These are phyloP conservation scores for Spergularia bocconei DNA, from an alignment of 148 eudicot genomes.

Conservation along the genomic window DNA sequence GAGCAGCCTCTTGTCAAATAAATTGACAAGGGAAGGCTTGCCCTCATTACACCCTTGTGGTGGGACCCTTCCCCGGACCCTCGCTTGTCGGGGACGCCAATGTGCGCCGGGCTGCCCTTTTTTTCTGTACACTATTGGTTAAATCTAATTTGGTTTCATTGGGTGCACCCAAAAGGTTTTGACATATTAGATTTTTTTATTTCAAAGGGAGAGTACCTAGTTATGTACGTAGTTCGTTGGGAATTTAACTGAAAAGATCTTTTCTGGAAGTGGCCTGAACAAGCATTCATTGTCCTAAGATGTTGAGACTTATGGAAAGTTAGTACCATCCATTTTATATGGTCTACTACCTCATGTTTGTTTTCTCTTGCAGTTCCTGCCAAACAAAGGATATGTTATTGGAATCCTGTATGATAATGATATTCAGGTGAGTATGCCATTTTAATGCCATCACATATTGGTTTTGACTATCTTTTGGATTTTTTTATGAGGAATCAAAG, in stretches of 20 bases:
- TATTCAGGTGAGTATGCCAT: constrained; percentile 46
- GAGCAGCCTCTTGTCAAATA: no score
- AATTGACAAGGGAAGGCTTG: no score
- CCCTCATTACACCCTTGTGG: no score
- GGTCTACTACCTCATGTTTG: background rate
- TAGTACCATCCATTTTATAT: background rate
- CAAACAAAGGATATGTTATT: constrained; percentile 63
- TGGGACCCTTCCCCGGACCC: no score
- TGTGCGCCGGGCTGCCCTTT: no score
- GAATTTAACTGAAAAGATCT: background rate
- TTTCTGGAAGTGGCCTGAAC: constrained; percentile 2
- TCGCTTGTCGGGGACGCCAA: no score
- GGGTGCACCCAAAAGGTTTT: no score
- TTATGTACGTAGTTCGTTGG: background rate
- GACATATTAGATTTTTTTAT: no score
- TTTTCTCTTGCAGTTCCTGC: constrained; percentile 50
- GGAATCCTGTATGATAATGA: constrained; percentile 55
- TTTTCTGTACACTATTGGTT: no score
- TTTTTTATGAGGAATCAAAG: background rate
- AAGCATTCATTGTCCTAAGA: background rate
- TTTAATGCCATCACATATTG: constrained; percentile 5
- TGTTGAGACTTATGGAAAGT: background rate
- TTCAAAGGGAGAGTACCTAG: no score
- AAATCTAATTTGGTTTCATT: no score
- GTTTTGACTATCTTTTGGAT: background rate